A percentile compares a stretch with the other conserved stretches of the same genome.
Conservation (phyloP, 1,284 basidiomycete species). For the Cutaneotrichosporon sp. region DNA sequence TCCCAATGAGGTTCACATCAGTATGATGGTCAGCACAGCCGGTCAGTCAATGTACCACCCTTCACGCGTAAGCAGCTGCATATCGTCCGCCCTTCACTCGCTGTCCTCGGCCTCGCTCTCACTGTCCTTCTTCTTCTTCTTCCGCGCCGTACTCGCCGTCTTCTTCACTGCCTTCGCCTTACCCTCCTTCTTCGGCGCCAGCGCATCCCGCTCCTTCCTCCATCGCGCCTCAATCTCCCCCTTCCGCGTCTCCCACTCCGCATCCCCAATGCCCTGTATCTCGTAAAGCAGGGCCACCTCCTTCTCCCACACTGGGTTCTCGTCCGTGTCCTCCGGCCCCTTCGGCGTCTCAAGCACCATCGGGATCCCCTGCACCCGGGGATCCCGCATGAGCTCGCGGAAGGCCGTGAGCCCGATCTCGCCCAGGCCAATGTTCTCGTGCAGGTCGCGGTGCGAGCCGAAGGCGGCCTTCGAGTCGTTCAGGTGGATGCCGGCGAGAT, state of each 20-base stretch:
- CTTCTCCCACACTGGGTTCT: constrained; percentile 61
- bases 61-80: background rate
- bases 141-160: constrained; percentile 15
- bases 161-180: constrained; percentile 28
- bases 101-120: constrained; percentile 15
- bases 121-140: constrained; percentile 24
- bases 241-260: constrained; percentile 34
- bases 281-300: constrained; percentile 58
- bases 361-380: constrained; percentile 64
- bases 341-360: constrained; percentile 74
- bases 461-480: constrained; percentile 72
- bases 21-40: too few relatives aligned
- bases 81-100: background rate
- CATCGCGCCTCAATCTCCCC: constrained; percentile 33
- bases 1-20: too few relatives aligned
- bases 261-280: constrained; percentile 41
- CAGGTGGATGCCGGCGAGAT: constrained; percentile 73
- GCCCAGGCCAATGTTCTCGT: constrained; percentile 80
- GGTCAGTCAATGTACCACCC: too few relatives aligned
- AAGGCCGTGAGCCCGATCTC: constrained; percentile 63
- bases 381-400: constrained; percentile 63
- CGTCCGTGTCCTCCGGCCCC: constrained; percentile 32
- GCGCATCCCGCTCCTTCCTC: constrained; percentile 34
- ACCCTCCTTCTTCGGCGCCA: constrained; percentile 42
- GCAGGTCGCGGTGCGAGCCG: constrained; percentile 66